Percentiles rank a stretch among this genome's conserved stretches.
These are phyloP conservation scores for Clonostachys chloroleuca DNA, from an alignment of 2,329 filamentous ascomycete genomes.

Conservation along the genomic window DNA sequence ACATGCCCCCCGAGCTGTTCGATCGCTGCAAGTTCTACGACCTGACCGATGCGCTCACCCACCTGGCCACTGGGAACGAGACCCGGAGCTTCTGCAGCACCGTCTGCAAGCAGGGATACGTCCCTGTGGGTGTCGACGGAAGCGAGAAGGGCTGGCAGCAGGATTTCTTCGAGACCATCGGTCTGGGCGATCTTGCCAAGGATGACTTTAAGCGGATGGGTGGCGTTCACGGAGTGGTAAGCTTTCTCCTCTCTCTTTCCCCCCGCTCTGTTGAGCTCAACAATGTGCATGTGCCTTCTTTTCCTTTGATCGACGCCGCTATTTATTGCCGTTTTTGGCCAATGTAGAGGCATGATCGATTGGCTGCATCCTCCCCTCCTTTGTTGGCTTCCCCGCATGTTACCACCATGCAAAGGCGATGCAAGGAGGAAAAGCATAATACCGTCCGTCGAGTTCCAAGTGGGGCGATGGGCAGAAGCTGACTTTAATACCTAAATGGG, in stretches of 20 bases:
- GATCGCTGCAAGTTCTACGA: conserved; percentile 96
- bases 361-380: too few relatives aligned
- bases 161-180: conserved; percentile 85
- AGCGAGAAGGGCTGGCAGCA: conserved; percentile 98
- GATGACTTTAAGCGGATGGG: conserved; percentile 92
- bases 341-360: too few relatives aligned
- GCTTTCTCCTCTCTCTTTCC: conserved; percentile 38
- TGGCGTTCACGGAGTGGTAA: conserved; percentile 90
- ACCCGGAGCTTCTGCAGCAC: conserved; percentile 92
- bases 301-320: background rate
- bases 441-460: too few relatives aligned
- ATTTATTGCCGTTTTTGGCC: too few relatives aligned
- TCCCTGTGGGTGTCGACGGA: conserved; percentile 94
- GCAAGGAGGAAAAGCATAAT: too few relatives aligned
- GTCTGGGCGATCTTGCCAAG: conserved; percentile 76
- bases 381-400: background rate
- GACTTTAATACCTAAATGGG: too few relatives aligned
- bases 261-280: background rate
- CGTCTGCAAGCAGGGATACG: conserved; percentile 95
- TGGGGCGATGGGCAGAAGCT: too few relatives aligned
- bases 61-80: conserved; percentile 89
- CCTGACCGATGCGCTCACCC: conserved; percentile 85
- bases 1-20: conserved; percentile 92
- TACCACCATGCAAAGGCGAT: too few relatives aligned
- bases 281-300: background rate